These are phyloP conservation scores for Penicillium taxi DNA, from an alignment of 495 filamentous ascomycete genomes.

Conservation along the genomic window DNA sequence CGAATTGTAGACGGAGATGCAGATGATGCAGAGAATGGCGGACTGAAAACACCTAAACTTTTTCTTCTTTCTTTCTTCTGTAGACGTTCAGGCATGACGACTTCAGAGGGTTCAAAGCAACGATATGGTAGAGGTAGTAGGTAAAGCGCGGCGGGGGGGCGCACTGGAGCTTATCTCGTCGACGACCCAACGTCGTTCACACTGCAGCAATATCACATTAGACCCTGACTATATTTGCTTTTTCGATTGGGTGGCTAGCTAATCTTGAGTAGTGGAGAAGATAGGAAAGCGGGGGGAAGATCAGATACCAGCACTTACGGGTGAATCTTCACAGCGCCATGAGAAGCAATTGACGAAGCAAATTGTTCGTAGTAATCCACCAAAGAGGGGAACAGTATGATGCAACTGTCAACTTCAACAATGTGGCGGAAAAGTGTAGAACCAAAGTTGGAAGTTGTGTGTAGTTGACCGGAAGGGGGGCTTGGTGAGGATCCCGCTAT, in stretches of 20 bases:
- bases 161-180: constrained; percentile 27
- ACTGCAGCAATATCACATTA: too few relatives aligned
- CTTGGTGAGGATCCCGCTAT: too few relatives aligned
- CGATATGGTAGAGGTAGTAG: constrained; percentile 12
- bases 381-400: constrained; percentile 2
- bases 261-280: background rate
- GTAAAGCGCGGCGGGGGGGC: too few relatives aligned
- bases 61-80: constrained; percentile 39
- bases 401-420: constrained; percentile 16
- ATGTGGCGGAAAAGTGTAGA: constrained; percentile 18
- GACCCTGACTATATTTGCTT: background rate
- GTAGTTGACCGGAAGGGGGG: constrained; percentile 18
- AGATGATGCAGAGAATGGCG: constrained; percentile 20
- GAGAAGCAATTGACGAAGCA: constrained; percentile 19
- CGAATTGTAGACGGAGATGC: constrained; percentile 7
- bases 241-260: background rate
- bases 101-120: constrained; percentile 1
- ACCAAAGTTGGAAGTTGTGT: constrained; percentile 12
- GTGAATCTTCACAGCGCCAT: constrained; percentile 28
- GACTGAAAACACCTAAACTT: constrained; percentile 36
- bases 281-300: constrained; percentile 9
- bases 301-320: constrained; percentile 26
- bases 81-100: constrained; percentile 33
- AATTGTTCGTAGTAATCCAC: background rate
- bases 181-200: constrained; percentile 28